Conservation (phyloP, 2,329 filamentous ascomycete species). For the Bisporella sp. region DNA sequence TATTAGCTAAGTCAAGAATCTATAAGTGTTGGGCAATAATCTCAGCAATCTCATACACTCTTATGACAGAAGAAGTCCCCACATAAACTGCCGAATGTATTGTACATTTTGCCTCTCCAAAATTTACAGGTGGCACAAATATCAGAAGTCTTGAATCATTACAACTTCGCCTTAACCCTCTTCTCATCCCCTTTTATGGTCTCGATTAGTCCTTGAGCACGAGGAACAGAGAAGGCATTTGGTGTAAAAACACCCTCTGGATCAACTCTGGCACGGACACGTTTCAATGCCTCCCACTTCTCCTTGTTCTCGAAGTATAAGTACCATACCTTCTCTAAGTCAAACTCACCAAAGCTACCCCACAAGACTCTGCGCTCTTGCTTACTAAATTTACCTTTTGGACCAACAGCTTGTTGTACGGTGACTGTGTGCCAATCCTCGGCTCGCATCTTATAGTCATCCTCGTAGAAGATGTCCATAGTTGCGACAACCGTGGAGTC, state of each 20-base stretch:
- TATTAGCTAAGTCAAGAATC: too few species aligned
- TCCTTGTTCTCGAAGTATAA: slow-evolving; percentile 30
- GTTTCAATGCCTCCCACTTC: slow-evolving; percentile 31
- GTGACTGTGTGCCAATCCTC: slow-evolving; percentile 37
- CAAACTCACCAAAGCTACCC: slow-evolving; percentile 34
- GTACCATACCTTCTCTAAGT: slow-evolving; percentile 31
- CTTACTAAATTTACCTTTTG: slow-evolving; percentile 32
- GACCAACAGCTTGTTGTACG: slow-evolving; percentile 23
- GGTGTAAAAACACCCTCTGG: slow-evolving; percentile 27
- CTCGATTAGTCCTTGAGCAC: not conserved
- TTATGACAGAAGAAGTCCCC: too few species aligned
- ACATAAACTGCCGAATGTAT: too few species aligned
- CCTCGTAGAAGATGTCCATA: slow-evolving; percentile 39
- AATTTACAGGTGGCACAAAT: too few species aligned
- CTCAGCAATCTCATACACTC: too few species aligned
- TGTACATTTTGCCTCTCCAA: too few species aligned
- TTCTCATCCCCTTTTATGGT: not conserved
- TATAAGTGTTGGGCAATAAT: too few species aligned
- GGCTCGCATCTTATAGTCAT: slow-evolving; percentile 28
- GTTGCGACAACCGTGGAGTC: slow-evolving; percentile 34
- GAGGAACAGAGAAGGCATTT: slow-evolving; percentile 15
- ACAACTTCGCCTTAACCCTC: not conserved
- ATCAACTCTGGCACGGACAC: slow-evolving; percentile 23
- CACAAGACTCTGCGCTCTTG: slow-evolving; percentile 34
- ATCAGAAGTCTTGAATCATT: not conserved